Base-by-base conservation (phyloP, 2,329 filamentous ascomycete species). In the Alternaria arbusti region DNA sequence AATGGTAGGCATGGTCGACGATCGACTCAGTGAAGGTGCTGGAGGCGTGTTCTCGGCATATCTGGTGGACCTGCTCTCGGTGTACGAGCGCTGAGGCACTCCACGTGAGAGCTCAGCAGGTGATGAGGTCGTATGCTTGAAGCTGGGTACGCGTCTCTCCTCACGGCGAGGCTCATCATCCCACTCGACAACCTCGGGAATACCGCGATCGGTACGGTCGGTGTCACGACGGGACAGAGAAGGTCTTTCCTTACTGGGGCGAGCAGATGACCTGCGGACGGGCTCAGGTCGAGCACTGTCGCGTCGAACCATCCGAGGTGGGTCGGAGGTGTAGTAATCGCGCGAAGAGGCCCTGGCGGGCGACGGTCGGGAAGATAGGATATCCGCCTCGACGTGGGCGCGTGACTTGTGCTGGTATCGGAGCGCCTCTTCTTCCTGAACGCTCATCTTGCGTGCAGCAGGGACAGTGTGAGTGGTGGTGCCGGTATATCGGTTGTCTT, bases 1-100 rank as follows among this genome's bases (percentile, higher is more conserved):
- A 4, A 54, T 28, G 5, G 20, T 47, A 11, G 78, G 82, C 82
- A 82, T 83, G 1, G 81, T 84, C 54, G 84, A 77, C 26, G 82
- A 76, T 61, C 83, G 82, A 54, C 72, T 78, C 47, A 83, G 61
- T 23, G 80, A 76, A 5, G 75, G 76, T 59, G 76, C 20, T 13
- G 30, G 78, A 57, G 77, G 78, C 52, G 77, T 75, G 15, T 72
- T 71, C 8, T 77, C 77, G 25, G 69, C 62, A 22, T 73, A 75
- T 56, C 74, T 75, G 46, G 70, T 65, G 63, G 65, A 30, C 72
- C 58, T 32, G 36, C 15, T 40, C 71, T 63, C 60, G 5, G 59
- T 80, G 57, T 75, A 74, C 4, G 78, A 73, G 59, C 78, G 78
- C 52, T 74, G 70, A 15, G 74, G 75, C 28, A 66, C 62, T 28